Conservation (phyloP, 2,329 filamentous ascomycete genomes). For the Truncatella angustata region DNA sequence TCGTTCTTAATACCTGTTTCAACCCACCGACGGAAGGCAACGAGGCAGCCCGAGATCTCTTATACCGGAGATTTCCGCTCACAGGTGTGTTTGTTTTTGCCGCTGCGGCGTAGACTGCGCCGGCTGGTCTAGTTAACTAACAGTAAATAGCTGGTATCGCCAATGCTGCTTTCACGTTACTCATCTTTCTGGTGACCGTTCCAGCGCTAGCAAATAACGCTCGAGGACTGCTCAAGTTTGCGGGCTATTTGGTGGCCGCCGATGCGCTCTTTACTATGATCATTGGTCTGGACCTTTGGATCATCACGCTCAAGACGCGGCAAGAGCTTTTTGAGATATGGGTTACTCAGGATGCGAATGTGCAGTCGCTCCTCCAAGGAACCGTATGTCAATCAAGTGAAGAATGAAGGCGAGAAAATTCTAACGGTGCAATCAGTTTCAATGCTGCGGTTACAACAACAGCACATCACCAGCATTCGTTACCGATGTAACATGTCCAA, state of each 20-base stretch:
- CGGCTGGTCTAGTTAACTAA: not conserved
- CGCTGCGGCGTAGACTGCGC: not conserved
- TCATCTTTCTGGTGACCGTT: constrained; percentile 67
- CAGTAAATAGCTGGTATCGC: constrained; percentile 58
- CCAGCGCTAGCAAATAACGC: constrained; percentile 68
- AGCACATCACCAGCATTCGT: constrained; percentile 70
- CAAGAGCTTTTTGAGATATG: constrained; percentile 62
- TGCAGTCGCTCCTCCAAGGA: constrained; percentile 70
- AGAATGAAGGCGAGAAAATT: not conserved
- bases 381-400: constrained; percentile 45
- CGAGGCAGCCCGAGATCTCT: constrained; percentile 48
- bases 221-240: constrained; percentile 68
- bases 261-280: constrained; percentile 63
- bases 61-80: constrained; percentile 54
- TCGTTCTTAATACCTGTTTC: constrained; percentile 46
- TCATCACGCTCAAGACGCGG: constrained; percentile 68
- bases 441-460: constrained; percentile 79
- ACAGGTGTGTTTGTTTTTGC: constrained; percentile 32
- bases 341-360: constrained; percentile 49
- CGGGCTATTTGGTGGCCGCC: constrained; percentile 62
- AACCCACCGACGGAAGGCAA: constrained; percentile 42
- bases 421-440: constrained; percentile 52
- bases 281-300: constrained; percentile 68
- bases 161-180: constrained; percentile 70
- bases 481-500: constrained; percentile 65